Base-by-base conservation (phyloP, 148 eudicot genomes). In the Amaranthus hypochondriacus region DNA sequence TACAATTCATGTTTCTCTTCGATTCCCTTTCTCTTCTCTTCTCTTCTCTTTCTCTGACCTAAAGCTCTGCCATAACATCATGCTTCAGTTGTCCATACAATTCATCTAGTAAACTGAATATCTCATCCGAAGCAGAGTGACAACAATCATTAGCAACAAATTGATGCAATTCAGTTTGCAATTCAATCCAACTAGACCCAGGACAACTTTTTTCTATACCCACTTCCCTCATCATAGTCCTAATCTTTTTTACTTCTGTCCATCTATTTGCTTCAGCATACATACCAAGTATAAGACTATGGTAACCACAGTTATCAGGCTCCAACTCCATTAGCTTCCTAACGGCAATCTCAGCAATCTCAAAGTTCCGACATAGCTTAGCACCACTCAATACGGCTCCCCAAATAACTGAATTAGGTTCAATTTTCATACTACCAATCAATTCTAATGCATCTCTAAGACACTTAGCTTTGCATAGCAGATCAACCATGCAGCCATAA, bases 151-250 rank as follows among this genome's bases (percentile, higher is more conserved):
- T 64, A 56, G 80, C 87, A 73, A 75, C 74, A 51, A 84, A 84
- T 73, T 84, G 84, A 73, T 84, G 87, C 64, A 84, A 57, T 62
- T 78, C 73, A 53, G 62, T 69, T 18, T 56, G 82, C 78, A 76
- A 55, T 69, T 81, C 87, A 79, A 84, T 84, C 84, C 84, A 84
- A 73, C 87, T 84, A 48, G 80, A 84, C 55, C 78, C 87, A 11
- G 87, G 84, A 65, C 77, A 80, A 2, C 42, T 62, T 73, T 84
- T 84, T 64, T 81, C 84, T 5, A 81, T 58, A 9, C 84, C 84
- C 5, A 64, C 57, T 64, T 81, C 84, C 67, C 65, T 81, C 76
- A 84, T 75, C 6, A 15, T 47, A 11, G 78, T 52, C 76, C 87
- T 69, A 21, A 78, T 73, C 48, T 72, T 66, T 14, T 76, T 75